Evolutionary conservation across 1,139 yeast species (phyloP), one percentile per base, ranked within the genome.

Genomic region (Taphrina confusa): DNA sequence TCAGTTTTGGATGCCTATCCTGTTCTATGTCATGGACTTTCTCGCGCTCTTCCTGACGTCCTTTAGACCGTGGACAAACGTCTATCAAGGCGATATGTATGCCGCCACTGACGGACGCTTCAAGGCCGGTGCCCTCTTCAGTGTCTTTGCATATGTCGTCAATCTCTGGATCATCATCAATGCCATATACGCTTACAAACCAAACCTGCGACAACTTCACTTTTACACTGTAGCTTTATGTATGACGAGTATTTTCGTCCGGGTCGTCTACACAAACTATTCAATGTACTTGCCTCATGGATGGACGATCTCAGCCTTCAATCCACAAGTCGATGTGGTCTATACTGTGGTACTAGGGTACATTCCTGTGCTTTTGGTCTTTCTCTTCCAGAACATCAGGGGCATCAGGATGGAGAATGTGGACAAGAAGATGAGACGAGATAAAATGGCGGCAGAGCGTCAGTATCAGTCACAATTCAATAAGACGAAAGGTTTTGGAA

Each of bases 51-150:
- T 56, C 28, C 31, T 56, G 33, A 39, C 45, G 28, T 27, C 55
- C 12, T 39, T 56, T 20, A 14, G 60, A 31, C 60, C 60, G 4
- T 56, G 60, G 60, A 46, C 52, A 6, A 27, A 20, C 4, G 60
- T 56, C 18, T 37, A 37, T 11, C 30, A 39, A 16, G 55, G 46
- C 8, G 40, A 52, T 39, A 33, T 20, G 40, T 50, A 52, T 20
- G 57, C 51, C 28, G 56, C 60, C 12, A 39, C 57, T n/a, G 59
- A 60, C 30, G 47, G 52, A 16, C 51, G 55, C 9, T 60, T 60
- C 57, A 40, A 50, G 36, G 49, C 60, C 20, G 47, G 62, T 22
- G 60, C 55, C 3, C 18, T 34, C 14, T 46, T 56, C 28, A 37
- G 54, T 18, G 33, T 56, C 18, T 30, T 46, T 8, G 60, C 55